These are phyloP conservation scores for Suhomyces atakaporum DNA, from an alignment of 1,139 yeast species.

Conservation along the genomic window DNA sequence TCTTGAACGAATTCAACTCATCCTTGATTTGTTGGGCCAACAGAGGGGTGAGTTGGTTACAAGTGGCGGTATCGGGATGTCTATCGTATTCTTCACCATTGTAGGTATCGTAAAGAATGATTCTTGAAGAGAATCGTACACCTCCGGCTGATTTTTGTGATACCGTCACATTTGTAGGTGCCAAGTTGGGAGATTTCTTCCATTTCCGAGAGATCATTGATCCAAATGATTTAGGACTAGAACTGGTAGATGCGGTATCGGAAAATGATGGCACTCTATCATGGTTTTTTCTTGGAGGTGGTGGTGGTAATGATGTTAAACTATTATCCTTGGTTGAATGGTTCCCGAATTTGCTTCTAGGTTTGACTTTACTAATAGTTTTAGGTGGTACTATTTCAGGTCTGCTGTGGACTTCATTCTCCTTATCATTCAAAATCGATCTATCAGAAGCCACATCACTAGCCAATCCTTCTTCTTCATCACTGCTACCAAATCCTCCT, in stretches of 20 bases:
- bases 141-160: slow-evolving; percentile 18
- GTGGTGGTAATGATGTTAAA: slow-evolving; percentile 17
- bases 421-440: slow-evolving; percentile 12
- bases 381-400: slow-evolving; percentile 1
- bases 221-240: slow-evolving; percentile 37
- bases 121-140: slow-evolving; percentile 82
- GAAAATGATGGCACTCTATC: slow-evolving; percentile 30
- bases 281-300: slow-evolving; percentile 24
- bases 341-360: slow-evolving; percentile 2
- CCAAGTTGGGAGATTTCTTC: slow-evolving; percentile 21
- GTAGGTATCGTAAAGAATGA: slow-evolving; percentile 84
- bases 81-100: slow-evolving; percentile 86
- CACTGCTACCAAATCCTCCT: slow-evolving; percentile 21
- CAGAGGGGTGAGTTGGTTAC: slow-evolving; percentile 86
- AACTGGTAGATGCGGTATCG: slow-evolving; percentile 23
- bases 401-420: slow-evolving; percentile 2
- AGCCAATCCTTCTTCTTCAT: slow-evolving; percentile 20
- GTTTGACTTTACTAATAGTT: slow-evolving; percentile 1
- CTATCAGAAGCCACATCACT: slow-evolving; percentile 11
- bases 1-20: slow-evolving; percentile 76
- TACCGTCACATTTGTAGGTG: slow-evolving; percentile 8
- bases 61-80: slow-evolving; percentile 90
- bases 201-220: slow-evolving; percentile 34
- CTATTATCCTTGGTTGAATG: slow-evolving; percentile 3
- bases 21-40: slow-evolving; percentile 87